These are phyloP conservation scores for Fusarium sp. DNA, from an alignment of 2,329 filamentous ascomycete species.

Conservation along the genomic window DNA sequence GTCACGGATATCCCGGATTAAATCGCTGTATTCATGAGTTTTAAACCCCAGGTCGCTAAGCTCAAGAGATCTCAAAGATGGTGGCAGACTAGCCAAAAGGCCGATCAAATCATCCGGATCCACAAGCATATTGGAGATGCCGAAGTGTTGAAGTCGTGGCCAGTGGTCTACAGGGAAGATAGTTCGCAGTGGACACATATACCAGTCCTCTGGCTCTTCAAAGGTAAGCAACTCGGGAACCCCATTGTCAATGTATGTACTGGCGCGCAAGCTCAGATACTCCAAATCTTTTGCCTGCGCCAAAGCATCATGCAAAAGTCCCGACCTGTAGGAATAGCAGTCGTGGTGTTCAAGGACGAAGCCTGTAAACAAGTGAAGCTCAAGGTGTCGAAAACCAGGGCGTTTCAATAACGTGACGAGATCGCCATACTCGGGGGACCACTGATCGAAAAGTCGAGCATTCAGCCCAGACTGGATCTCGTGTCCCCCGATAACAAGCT, in stretches of 20 bases:
- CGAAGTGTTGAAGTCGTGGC: neutral
- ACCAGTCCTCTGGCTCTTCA: neutral
- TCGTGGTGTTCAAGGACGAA: accelerated
- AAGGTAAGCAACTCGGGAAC: accelerated
- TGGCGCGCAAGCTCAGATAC: neutral
- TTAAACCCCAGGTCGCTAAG: neutral
- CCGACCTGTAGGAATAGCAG: neutral
- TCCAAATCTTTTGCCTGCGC: neutral
- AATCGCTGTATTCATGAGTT: accelerated
- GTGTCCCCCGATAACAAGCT: neutral
- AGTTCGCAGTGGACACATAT: accelerated
- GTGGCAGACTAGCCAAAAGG: neutral
- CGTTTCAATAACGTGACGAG: neutral
- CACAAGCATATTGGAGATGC: neutral
- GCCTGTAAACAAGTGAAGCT: neutral
- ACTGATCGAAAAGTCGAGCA: neutral
- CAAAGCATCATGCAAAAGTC: neutral
- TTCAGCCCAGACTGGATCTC: neutral
- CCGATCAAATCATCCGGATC: neutral
- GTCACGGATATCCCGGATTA: neutral
- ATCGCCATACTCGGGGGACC: neutral
- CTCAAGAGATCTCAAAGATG: neutral
- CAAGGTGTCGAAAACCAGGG: neutral
- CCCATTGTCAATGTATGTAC: accelerated
- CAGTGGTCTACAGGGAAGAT: neutral